A percentile compares a stretch with the other conserved stretches of the same genome.
These are phyloP conservation scores for Pyrenophora graminea DNA, from an alignment of 2,329 filamentous ascomycete species.

Conservation along the genomic window DNA sequence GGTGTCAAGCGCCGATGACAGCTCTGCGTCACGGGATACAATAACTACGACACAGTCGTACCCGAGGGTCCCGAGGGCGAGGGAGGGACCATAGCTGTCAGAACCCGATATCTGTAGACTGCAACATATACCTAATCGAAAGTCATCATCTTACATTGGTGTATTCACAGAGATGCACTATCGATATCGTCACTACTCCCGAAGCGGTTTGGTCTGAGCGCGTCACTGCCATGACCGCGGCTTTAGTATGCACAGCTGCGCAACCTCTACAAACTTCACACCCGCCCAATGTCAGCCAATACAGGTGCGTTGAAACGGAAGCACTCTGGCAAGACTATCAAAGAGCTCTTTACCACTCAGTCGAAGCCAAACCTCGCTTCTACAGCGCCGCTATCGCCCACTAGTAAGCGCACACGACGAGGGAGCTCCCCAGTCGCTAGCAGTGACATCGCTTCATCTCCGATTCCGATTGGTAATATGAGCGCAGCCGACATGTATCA, in stretches of 20 bases:
- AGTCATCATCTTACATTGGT: neutral
- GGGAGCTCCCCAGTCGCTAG: constrained; percentile 26
- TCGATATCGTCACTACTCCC: constrained; percentile 19
- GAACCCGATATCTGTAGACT: neutral
- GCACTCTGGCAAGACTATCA: constrained; percentile 43
- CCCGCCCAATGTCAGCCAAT: constrained; percentile 40
- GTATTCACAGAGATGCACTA: constrained; percentile 3
- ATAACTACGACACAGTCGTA: neutral
- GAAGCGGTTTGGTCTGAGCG: constrained; percentile 25
- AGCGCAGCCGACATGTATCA: constrained; percentile 43
- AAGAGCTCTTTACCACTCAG: constrained; percentile 43
- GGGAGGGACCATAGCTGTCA: neutral
- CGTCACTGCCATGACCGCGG: constrained; percentile 34
- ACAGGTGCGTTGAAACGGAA: constrained; percentile 43
- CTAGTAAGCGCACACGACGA: constrained; percentile 38
- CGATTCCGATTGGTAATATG: constrained; percentile 25
- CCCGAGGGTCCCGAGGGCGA: neutral
- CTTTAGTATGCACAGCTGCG: constrained; percentile 23
- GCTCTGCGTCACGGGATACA: constrained; percentile 9
- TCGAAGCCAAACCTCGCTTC: constrained; percentile 37
- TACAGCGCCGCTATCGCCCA: constrained; percentile 34
- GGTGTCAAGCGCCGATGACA: constrained; percentile 6
- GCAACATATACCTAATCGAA: neutral
- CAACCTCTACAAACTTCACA: constrained; percentile 13
- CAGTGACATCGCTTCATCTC: constrained; percentile 15